Conservation (phyloP, 176 grass and related monocot genomes). For the Poa pratensis region DNA sequence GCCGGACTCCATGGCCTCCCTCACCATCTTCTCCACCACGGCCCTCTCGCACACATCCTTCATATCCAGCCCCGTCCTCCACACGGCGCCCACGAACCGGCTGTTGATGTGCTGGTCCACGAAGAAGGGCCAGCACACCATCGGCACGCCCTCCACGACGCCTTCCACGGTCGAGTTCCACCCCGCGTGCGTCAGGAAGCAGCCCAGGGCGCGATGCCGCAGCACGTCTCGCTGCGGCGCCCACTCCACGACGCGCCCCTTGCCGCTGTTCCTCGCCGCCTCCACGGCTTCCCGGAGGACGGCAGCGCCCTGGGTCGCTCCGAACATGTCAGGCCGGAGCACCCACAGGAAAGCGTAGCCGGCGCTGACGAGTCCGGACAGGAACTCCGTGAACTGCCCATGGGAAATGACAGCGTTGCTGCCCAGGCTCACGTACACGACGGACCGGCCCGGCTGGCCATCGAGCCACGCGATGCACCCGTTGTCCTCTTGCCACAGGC, state of each 20-base stretch:
- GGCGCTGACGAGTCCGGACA: neutral
- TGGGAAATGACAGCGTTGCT: neutral
- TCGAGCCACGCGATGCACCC: neutral
- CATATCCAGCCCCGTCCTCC: conserved; percentile 64
- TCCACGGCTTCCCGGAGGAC: neutral
- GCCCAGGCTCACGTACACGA: neutral
- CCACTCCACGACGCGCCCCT: conserved; percentile 51
- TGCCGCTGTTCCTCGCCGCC: neutral
- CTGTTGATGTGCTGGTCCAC: conserved; percentile 47
- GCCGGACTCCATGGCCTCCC: conserved; percentile 41
- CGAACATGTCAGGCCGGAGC: neutral
- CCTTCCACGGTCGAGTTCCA: conserved; percentile 72
- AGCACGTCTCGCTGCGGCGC: conserved; percentile 68
- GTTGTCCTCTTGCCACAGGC: neutral
- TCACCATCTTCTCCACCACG: conserved; percentile 49
- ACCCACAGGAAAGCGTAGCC: neutral
- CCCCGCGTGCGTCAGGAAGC: conserved; percentile 75
- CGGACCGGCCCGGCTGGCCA: neutral
- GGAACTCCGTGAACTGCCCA: neutral
- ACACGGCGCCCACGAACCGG: conserved; percentile 43
- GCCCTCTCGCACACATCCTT: conserved; percentile 49
- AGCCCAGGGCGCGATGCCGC: conserved; percentile 58
- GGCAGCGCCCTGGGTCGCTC: neutral
- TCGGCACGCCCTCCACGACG: conserved; percentile 48
- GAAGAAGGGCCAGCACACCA: conserved; percentile 48